phyloP scores from a whole-genome alignment of 2,329 filamentous ascomycete genomes.

The Fusarium goolgardi region DNA sequence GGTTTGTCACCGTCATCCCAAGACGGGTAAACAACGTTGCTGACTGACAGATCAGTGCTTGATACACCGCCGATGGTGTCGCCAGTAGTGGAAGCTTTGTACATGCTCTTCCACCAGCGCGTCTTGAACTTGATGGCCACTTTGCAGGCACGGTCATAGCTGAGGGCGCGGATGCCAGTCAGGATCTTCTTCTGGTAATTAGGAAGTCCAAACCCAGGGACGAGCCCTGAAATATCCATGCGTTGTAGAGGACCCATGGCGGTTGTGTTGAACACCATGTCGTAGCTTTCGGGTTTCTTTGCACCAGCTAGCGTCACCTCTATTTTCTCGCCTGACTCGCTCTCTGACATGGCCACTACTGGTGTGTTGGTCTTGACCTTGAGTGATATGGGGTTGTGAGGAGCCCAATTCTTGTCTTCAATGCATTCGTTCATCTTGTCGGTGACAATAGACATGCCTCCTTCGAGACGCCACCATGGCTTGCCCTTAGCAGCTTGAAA shows the following conservation, averaged over 20 bases:
- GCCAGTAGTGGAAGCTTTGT: not conserved
- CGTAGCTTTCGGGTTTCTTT: not conserved
- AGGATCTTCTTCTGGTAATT: not conserved
- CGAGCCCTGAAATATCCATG: constrained; percentile 13
- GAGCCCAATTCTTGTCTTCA: not conserved
- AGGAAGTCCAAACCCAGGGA: not conserved
- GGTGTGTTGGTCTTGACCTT: not conserved
- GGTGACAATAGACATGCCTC: constrained; percentile 29
- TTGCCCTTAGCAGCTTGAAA: constrained; percentile 9
- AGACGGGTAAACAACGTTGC: constrained; percentile 27
- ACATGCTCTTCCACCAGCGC: constrained; percentile 34
- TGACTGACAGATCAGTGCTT: not conserved
- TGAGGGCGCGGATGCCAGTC: constrained; percentile 16
- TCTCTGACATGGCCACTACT: constrained; percentile 16
- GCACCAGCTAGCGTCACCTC: not conserved
- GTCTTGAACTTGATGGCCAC: constrained; percentile 36
- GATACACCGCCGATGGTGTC: constrained; percentile 15
- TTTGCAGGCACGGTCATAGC: constrained; percentile 31
- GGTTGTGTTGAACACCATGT: constrained; percentile 37
- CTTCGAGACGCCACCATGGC: constrained; percentile 27
- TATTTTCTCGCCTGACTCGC: not conserved
- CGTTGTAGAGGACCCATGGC: constrained; percentile 27
- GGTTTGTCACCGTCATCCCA: constrained; percentile 21
- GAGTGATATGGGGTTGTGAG: not conserved
- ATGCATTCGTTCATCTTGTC: constrained; percentile 23